Conservation (phyloP, 1,284 basidiomycete species). For the Trametes sp. region DNA sequence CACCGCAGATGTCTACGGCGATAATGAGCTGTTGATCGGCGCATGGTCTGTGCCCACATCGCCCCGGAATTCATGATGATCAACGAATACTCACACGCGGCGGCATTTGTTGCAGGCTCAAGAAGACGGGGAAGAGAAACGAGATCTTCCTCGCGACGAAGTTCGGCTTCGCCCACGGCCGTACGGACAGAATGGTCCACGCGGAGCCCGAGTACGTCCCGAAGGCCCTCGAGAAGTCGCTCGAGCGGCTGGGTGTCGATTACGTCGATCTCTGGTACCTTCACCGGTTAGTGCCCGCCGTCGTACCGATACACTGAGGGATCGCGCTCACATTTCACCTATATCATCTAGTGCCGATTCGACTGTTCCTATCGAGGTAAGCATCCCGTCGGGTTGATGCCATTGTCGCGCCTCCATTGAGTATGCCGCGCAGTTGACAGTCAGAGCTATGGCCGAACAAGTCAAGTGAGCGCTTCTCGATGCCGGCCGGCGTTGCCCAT, state of each 20-base stretch:
- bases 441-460: slow-evolving; percentile 59
- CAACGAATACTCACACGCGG: neutral
- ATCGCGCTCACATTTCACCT: slow-evolving; percentile 9
- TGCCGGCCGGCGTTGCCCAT: neutral
- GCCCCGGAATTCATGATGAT: neutral
- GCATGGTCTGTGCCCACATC: slow-evolving; percentile 29
- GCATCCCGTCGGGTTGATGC: neutral
- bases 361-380: slow-evolving; percentile 55
- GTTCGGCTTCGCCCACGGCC: slow-evolving; percentile 48
- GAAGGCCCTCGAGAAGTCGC: slow-evolving; percentile 45
- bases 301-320: neutral
- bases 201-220: slow-evolving; percentile 47
- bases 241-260: slow-evolving; percentile 51
- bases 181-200: slow-evolving; percentile 31
- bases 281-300: slow-evolving; percentile 41
- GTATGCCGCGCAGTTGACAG: slow-evolving; percentile 50
- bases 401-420: neutral
- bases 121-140: slow-evolving; percentile 46
- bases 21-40: slow-evolving; percentile 37
- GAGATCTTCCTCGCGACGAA: slow-evolving; percentile 60
- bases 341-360: slow-evolving; percentile 53
- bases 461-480: slow-evolving; percentile 49
- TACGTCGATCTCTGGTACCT: slow-evolving; percentile 56
- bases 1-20: slow-evolving; percentile 40
- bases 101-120: slow-evolving; percentile 39